Evolutionary conservation across 2,329 filamentous ascomycete genomes (phyloP).

Genomic region (Calonectria leucothoes): DNA sequence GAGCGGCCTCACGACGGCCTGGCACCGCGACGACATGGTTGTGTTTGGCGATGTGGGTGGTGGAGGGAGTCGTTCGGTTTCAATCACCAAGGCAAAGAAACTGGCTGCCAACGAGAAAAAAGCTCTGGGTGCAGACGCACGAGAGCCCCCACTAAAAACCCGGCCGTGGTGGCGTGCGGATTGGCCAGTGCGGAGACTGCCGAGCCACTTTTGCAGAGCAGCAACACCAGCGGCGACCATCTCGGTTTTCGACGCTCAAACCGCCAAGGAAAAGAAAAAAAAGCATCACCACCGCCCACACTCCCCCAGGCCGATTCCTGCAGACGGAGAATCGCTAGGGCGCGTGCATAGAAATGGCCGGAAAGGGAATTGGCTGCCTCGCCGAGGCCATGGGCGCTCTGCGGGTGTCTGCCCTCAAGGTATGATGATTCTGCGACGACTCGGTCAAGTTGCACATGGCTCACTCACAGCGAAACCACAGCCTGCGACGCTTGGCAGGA

Average conservation of each 20-base stretch:
- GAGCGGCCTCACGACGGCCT: conserved; percentile 68
- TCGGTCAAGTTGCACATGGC: conserved; percentile 10
- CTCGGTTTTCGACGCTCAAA: conserved; percentile 40
- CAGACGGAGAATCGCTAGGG: not conserved
- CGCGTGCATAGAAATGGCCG: conserved; percentile 51
- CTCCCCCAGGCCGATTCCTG: not conserved
- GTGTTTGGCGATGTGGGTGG: conserved; percentile 24
- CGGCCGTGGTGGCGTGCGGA: conserved; percentile 21
- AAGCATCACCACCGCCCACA: not conserved
- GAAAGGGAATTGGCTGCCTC: conserved; percentile 62
- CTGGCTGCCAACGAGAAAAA: conserved; percentile 38
- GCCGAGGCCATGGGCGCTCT: conserved; percentile 64
- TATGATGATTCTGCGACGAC: conserved; percentile 28
- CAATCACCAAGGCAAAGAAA: conserved; percentile 5
- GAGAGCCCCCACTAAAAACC: conserved; percentile 44
- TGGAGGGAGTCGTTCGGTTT: conserved; percentile 21
- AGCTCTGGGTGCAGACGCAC: conserved; percentile 38
- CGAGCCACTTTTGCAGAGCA: conserved; percentile 37
- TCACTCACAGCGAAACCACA: conserved; percentile 39
- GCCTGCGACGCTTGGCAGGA: conserved; percentile 49
- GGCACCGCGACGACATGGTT: conserved; percentile 70
- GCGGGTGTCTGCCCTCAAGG: conserved; percentile 56
- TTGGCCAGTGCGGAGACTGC: conserved; percentile 41
- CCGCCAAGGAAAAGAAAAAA: conserved; percentile 23
- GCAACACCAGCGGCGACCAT: conserved; percentile 20